phyloP scores from a whole-genome alignment of 2,329 filamentous ascomycete genomes.

The Venturia asperata region DNA sequence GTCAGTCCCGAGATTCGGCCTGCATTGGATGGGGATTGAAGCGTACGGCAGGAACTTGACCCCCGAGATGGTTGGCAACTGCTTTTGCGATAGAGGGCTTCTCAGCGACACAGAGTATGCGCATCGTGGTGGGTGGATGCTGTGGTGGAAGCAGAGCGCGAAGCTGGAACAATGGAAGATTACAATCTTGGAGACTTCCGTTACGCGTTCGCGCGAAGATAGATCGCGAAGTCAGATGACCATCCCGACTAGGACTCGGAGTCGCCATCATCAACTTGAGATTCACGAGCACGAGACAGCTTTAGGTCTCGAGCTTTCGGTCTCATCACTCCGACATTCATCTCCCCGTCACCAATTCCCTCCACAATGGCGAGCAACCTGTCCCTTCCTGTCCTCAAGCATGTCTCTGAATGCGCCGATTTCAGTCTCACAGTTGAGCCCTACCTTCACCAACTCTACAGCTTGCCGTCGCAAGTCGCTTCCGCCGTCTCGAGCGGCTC shows the following conservation, averaged over 20 bases:
- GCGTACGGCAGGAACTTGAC: constrained; percentile 60
- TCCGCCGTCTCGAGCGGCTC: constrained; percentile 42
- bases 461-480: constrained; percentile 35
- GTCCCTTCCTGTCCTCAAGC: constrained; percentile 65
- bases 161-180: no score
- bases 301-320: no score
- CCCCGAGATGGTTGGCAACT: constrained; percentile 81
- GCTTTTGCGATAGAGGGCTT: constrained; percentile 95
- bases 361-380: constrained; percentile 37
- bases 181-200: no score
- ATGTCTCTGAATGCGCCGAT: constrained; percentile 67
- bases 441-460: constrained; percentile 59
- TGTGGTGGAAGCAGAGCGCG: no score
- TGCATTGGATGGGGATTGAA: background rate
- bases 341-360: background rate
- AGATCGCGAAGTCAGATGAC: no score
- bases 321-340: background rate
- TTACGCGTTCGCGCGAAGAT: no score
- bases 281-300: no score
- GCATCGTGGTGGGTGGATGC: background rate
- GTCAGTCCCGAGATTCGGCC: background rate
- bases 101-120: constrained; percentile 68
- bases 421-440: constrained; percentile 68
- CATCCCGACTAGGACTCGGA: no score
- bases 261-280: no score